Base-by-base conservation (phyloP, 2,329 filamentous ascomycete genomes). In the Talaromyces sp. region DNA sequence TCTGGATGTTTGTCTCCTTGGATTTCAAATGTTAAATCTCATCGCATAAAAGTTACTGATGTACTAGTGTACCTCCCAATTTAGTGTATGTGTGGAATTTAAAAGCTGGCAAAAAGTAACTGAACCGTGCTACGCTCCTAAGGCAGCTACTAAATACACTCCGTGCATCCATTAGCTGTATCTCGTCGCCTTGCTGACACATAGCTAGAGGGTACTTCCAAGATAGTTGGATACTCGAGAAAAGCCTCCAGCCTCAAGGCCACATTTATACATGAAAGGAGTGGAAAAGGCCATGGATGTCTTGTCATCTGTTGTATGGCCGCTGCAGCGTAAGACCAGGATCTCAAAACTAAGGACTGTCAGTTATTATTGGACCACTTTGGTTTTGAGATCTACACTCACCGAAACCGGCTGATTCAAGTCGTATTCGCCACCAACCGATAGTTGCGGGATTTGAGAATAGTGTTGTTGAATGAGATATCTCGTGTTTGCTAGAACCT, bases 401-500 rank as follows among this genome's bases (percentile, higher is more conserved):
- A 65, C 64, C 52, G 64, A 58, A 50, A 65, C 64, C 11, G 39
- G 33, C 48, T 65, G 64, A 27, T 50, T 57, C 6, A 65, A 41
- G 19, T 65, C 37, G 33, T 65, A 65, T 45, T 62, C 35, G 13
- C 59, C 64, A 19, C 64, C 64, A 47, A 65, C 64, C 14, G 70
- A 72, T 56, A 74, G 66, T 58, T 74, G 73, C 11, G 73, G 73
- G 41, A 74, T 68, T 65, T 74, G 73, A 16, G 70, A 70, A 64
- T 74, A 74, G 27, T 70, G 61, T 27, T 68, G 58, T 63, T 71
- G 66, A 14, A 74, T 66, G 5, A 74, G 54, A 33, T 63, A 50
- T 41, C 73, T 66, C n/a, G 73, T 73, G 43, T 70, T 72, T 63
- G 73, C 70, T 52, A 74, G 56, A 37, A 74, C 71, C 72, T 73